Evolutionary conservation across 2,329 filamentous ascomycete genomes (phyloP).

Genomic region (Exserohilum rostratum): DNA sequence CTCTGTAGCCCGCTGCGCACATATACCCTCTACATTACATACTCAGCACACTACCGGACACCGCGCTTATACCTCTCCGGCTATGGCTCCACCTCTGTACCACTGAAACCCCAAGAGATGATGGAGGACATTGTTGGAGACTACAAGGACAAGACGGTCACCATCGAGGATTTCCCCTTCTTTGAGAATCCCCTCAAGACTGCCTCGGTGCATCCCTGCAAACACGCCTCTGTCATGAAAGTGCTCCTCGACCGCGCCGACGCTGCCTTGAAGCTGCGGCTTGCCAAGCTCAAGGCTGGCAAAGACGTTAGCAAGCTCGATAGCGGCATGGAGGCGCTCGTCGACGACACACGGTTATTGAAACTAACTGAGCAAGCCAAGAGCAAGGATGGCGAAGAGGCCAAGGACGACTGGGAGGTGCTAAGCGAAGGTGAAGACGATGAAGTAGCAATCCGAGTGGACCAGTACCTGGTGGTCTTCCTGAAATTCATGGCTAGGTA

Average conservation of each 20-base stretch:
- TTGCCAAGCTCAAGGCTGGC: conserved; percentile 76
- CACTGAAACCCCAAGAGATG: conserved; percentile 82
- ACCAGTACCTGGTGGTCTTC: conserved; percentile 87
- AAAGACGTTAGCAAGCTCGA: conserved; percentile 60
- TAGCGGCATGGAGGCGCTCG: conserved; percentile 80
- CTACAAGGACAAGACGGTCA: conserved; percentile 98
- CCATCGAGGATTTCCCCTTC: conserved; percentile 95
- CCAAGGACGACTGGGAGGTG: conserved; percentile 66
- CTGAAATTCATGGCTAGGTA: conserved; percentile 71
- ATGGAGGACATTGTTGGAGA: conserved; percentile 97
- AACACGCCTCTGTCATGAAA: conserved; percentile 98
- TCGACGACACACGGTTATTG: conserved; percentile 74
- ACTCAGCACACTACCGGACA: conserved; percentile 94
- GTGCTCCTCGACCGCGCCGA: conserved; percentile 93
- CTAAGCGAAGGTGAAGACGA: conserved; percentile 67
- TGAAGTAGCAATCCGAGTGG: conserved; percentile 82
- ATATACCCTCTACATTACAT: conserved; percentile 99
- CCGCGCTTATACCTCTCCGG: conserved; percentile 94
- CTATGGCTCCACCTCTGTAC: conserved; percentile 79
- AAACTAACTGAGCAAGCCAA: conserved; percentile 60
- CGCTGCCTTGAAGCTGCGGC: conserved; percentile 84
- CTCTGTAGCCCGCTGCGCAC: conserved; percentile 74
- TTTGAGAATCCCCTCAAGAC: conserved; percentile 92
- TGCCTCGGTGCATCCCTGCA: conserved; percentile 95
- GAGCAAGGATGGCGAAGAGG: conserved; percentile 49